Base-by-base conservation (phyloP, 2,329 filamentous ascomycete genomes). In the Colletotrichum somersetense region DNA sequence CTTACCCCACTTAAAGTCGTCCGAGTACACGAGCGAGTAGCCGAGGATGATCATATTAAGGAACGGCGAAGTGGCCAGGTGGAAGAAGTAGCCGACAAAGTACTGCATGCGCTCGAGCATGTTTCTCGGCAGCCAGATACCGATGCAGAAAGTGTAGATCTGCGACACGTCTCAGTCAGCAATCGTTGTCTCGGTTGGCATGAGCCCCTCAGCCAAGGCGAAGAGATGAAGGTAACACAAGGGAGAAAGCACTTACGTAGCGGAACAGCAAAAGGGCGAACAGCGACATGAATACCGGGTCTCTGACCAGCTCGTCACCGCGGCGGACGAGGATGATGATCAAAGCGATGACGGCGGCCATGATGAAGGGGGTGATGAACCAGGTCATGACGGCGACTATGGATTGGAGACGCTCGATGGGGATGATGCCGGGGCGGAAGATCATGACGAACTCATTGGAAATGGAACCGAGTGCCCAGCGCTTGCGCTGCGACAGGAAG, bases 381-480 rank as follows among this genome's bases (percentile, higher is more conserved):
- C 84, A 87, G 1, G 84, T 85, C 20, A 85, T 68, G 40, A 86
- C 82, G n/a, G 85, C 84, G 14, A 85, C 78, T 55, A 85, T 69
- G 44, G 84, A 83, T 67, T 85, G 83, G 33, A 86, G 76, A 10
- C 84, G 76, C 75, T 87, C 84, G 26, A 86, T 81, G 58, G 79
- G 76, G 12, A 82, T 80, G 58, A 83, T 84, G 0, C 83, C 81
- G 1, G 81, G 81, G 0, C 83, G 79, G 65, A 83, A 81, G n/a
- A 86, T 80, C 78, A 87, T 83, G 76, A 86, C 82, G 35, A 87
- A 82, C 75, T 87, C 85, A 73, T 86, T 87, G 5, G 82, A 83
- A 38, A 84, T 85, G 46, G 83, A 84, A 0, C 84, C 85, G 12
- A 87, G 75, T 0, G 85, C 84, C 84, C 85, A 86, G 0, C 85